phyloP scores from a whole-genome alignment of 2,329 filamentous ascomycete genomes.

The Dactylellina drechsleri region DNA sequence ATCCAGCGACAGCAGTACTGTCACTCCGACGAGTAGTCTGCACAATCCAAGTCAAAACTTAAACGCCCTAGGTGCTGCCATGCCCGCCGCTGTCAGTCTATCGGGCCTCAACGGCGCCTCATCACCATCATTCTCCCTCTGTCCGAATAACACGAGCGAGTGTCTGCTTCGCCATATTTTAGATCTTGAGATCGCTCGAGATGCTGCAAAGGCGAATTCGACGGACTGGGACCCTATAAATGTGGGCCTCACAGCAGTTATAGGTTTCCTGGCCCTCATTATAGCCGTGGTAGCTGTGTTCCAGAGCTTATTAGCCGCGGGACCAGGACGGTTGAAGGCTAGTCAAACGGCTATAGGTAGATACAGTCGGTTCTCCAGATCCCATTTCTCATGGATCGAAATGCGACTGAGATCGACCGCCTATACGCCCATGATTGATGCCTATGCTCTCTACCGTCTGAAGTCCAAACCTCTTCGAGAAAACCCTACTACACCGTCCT shows the following conservation, averaged over 20 bases:
- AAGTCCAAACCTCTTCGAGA: not conserved
- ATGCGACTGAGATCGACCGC: constrained; percentile 26
- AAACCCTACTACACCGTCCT: not conserved
- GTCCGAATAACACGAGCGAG: constrained; percentile 21
- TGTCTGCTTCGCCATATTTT: constrained; percentile 19
- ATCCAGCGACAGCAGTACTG: too few species aligned
- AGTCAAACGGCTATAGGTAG: constrained; percentile 29
- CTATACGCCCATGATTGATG: constrained; percentile 17
- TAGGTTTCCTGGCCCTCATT: constrained; percentile 19
- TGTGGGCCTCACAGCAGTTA: constrained; percentile 18
- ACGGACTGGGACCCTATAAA: constrained; percentile 30
- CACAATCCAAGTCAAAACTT: too few species aligned
- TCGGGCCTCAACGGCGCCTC: not conserved
- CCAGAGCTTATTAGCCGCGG: constrained; percentile 13
- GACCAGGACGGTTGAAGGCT: constrained; percentile 23
- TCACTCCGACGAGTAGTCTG: too few species aligned
- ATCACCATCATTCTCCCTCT: not conserved
- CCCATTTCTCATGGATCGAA: constrained; percentile 19
- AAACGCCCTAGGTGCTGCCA: too few species aligned
- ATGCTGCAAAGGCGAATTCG: not conserved
- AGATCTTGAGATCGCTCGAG: constrained; percentile 5
- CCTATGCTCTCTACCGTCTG: not conserved
- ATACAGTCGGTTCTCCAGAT: constrained; percentile 18
- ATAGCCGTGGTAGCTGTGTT: constrained; percentile 16
- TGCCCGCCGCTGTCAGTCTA: too few species aligned